Percentiles rank a stretch among this genome's conserved stretches.
These are phyloP conservation scores for Aciculosporium take DNA, from an alignment of 2,329 filamentous ascomycete genomes.

Conservation along the genomic window DNA sequence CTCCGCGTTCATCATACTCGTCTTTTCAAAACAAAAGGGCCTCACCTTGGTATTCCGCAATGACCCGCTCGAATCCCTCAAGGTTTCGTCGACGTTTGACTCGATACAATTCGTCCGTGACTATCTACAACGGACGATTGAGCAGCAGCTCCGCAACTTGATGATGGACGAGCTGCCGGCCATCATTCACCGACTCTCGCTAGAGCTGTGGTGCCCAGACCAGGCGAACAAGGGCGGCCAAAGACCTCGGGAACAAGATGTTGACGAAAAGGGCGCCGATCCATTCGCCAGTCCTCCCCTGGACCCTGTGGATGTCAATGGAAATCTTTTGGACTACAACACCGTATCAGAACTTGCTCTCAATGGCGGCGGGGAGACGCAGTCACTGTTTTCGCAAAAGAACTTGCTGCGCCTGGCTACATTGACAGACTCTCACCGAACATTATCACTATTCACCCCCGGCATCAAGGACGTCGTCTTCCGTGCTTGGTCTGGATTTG, in stretches of 20 bases:
- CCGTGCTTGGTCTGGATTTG: constrained; percentile 74
- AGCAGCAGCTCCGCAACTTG: constrained; percentile 76
- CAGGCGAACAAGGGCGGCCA: constrained; percentile 40
- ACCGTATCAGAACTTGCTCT: constrained; percentile 65
- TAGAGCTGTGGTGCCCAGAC: constrained; percentile 82
- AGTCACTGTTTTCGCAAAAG: constrained; percentile 90
- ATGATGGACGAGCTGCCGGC: constrained; percentile 98
- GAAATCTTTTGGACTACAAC: constrained; percentile 60
- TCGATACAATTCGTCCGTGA: constrained; percentile 97
- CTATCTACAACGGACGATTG: constrained; percentile 91
- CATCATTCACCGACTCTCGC: constrained; percentile 84
- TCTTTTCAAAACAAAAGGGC: constrained; percentile 95
- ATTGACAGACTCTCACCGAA: constrained; percentile 77
- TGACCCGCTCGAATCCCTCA: constrained; percentile 92
- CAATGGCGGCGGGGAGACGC: constrained; percentile 66
- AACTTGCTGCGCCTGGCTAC: constrained; percentile 73
- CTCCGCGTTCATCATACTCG: constrained; percentile 91
- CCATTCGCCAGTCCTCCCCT: constrained; percentile 69
- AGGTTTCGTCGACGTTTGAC: constrained; percentile 97
- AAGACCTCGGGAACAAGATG: constrained; percentile 31
- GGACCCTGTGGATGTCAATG: constrained; percentile 68
- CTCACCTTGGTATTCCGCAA: constrained; percentile 95
- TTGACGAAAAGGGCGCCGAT: constrained; percentile 52
- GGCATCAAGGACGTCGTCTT: constrained; percentile 84
- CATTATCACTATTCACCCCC: constrained; percentile 80